phyloP scores from a whole-genome alignment of 306 rosid species.

The Quercus suber region DNA sequence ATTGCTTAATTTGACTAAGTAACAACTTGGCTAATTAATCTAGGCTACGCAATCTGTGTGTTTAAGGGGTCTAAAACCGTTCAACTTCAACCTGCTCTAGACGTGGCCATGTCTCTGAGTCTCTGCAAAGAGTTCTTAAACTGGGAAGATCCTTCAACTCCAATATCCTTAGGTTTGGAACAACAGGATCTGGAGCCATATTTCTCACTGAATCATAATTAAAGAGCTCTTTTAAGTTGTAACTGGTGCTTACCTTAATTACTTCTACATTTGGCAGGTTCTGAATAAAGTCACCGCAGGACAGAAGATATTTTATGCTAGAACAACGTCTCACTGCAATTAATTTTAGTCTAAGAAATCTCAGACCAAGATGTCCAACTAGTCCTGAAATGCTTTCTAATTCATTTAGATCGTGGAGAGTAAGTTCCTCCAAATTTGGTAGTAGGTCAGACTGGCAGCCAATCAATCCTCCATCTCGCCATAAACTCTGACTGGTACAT shows the following conservation, averaged over 20 bases:
- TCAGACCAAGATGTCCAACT: background rate
- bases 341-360: background rate
- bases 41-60: no score
- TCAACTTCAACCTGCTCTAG: no score
- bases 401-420: background rate
- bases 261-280: conserved; percentile 15
- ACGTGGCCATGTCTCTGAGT: background rate
- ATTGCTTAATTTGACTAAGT: no score
- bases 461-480: background rate
- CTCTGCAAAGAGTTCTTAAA: background rate
- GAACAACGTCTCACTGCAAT: conserved; percentile 4
- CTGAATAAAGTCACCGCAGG: background rate
- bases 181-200: background rate
- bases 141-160: background rate
- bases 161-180: background rate
- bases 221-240: background rate
- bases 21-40: no score
- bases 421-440: conserved; percentile 16
- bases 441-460: conserved; percentile 4
- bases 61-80: no score
- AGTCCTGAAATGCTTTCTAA: background rate
- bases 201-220: background rate
- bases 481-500: background rate
- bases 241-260: conserved; percentile 1
- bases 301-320: background rate